phyloP scores from a whole-genome alignment of 352 stramenopile genomes.

The Blastocystis sp. region DNA sequence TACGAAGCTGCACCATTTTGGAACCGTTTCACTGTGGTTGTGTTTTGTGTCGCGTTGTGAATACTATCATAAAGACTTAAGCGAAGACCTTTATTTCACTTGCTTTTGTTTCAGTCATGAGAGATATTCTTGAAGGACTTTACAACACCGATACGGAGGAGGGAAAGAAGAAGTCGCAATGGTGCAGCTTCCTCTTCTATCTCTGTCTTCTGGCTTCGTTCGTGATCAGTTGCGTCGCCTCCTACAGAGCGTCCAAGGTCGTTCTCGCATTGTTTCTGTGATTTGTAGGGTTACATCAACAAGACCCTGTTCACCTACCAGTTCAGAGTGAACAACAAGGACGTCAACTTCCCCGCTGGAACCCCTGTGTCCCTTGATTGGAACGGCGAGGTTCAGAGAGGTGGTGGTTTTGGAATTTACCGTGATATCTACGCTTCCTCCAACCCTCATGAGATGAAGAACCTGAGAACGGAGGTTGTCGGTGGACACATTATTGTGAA shows the following conservation, averaged over 20 bases:
- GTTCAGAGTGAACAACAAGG: background rate
- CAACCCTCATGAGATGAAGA: background rate
- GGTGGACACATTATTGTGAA: background rate
- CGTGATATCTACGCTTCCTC: background rate
- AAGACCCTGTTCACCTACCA: conserved; percentile 45
- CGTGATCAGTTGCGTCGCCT: background rate
- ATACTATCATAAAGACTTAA: background rate
- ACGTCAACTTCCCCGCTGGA: background rate
- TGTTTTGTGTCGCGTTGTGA: background rate
- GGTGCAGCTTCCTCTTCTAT: conserved; percentile 27
- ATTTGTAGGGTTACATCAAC: conserved; percentile 12
- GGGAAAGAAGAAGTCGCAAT: background rate
- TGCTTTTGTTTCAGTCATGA: background rate
- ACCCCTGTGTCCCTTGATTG: conserved; percentile 2
- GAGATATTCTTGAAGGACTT: conserved; percentile 32
- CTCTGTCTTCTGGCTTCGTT: background rate
- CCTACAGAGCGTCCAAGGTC: background rate
- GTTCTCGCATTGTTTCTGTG: background rate
- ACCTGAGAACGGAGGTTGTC: background rate
- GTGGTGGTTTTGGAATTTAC: conserved; percentile 51
- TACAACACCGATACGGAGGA: background rate
- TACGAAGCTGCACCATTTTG: background rate
- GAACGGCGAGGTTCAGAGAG: conserved; percentile 6
- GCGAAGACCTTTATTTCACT: background rate
- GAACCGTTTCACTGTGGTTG: background rate